Conservation (phyloP, 2,329 filamentous ascomycete genomes). For the Malbranchea cinnamomea region DNA sequence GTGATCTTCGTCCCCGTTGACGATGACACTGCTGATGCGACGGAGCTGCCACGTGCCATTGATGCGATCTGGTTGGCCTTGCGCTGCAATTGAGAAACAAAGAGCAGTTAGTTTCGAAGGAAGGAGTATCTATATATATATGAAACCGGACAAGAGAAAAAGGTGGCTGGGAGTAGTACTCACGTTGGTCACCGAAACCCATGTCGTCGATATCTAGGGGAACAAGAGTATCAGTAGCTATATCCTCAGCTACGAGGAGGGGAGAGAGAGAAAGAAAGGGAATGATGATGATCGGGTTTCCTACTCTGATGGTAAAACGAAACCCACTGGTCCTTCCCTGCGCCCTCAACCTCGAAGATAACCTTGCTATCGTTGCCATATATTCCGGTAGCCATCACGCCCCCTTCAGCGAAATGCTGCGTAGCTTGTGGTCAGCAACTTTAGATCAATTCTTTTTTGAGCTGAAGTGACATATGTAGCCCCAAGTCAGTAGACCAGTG, state of each 20-base stretch:
- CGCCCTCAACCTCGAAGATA: constrained; percentile 36
- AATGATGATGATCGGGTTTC: not conserved
- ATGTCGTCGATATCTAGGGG: constrained; percentile 39
- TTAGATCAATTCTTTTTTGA: not conserved
- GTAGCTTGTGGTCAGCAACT: constrained; percentile 3
- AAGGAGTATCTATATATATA: not conserved
- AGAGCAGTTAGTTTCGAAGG: constrained; percentile 9
- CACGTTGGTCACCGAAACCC: constrained; percentile 35
- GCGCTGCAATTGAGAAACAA: constrained; percentile 17
- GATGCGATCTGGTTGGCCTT: constrained; percentile 44
- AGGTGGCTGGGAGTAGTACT: constrained; percentile 3
- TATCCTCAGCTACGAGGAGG: not conserved
- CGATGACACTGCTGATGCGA: constrained; percentile 44
- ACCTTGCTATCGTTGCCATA: constrained; percentile 41
- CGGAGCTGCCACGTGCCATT: constrained; percentile 45
- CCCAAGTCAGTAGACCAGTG: no score
- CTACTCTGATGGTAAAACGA: constrained; percentile 42
- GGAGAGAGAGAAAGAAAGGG: not conserved
- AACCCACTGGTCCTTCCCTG: constrained; percentile 40
- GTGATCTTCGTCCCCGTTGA: constrained; percentile 37
- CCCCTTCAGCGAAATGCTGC: constrained; percentile 33
- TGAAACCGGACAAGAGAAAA: not conserved
- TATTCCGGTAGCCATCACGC: constrained; percentile 37
- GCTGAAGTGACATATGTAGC: not conserved
- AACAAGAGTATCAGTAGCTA: not conserved